A percentile compares a stretch with the other conserved stretches of the same genome.
These are phyloP conservation scores for Paraphoma chrysanthemicola DNA, from an alignment of 2,329 filamentous ascomycete genomes.

Conservation along the genomic window DNA sequence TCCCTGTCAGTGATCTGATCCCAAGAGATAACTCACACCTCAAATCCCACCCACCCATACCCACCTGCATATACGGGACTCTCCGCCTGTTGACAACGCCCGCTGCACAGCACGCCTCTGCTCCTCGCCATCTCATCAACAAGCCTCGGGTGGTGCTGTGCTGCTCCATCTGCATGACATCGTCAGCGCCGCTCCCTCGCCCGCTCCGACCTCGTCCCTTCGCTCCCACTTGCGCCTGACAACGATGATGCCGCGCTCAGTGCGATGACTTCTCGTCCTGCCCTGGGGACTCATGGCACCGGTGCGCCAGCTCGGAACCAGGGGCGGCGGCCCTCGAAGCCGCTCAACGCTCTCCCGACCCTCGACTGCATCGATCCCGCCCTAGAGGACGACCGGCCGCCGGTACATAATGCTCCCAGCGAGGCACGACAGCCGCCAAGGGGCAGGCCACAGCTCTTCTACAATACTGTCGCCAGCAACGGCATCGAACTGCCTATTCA, in stretches of 20 bases:
- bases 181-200: slow-evolving; percentile 7
- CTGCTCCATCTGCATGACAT: slow-evolving; percentile 9
- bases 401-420: slow-evolving; percentile 27
- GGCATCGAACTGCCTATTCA: slow-evolving; percentile 26
- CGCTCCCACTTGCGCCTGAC: slow-evolving; percentile 35
- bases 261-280: slow-evolving; percentile 55
- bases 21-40: slow-evolving; percentile 13
- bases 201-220: slow-evolving; percentile 16
- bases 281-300: slow-evolving; percentile 47
- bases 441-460: slow-evolving; percentile 48
- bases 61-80: slow-evolving; percentile 1
- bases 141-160: slow-evolving; percentile 1
- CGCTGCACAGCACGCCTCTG: too few species aligned
- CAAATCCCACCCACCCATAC: slow-evolving; percentile 8
- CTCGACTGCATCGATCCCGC: slow-evolving; percentile 44
- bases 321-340: slow-evolving; percentile 37
- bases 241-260: slow-evolving; percentile 49
- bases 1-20: slow-evolving; percentile 4
- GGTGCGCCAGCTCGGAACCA: slow-evolving; percentile 37
- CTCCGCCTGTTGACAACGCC: background rate
- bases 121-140: background rate
- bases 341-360: slow-evolving; percentile 31
- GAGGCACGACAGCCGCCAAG: slow-evolving; percentile 35
- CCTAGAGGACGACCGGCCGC: slow-evolving; percentile 37
- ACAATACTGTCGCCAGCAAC: slow-evolving; percentile 26